Base-by-base conservation (phyloP, 768 basidiomycete genomes). In the Pholiota microspora region DNA sequence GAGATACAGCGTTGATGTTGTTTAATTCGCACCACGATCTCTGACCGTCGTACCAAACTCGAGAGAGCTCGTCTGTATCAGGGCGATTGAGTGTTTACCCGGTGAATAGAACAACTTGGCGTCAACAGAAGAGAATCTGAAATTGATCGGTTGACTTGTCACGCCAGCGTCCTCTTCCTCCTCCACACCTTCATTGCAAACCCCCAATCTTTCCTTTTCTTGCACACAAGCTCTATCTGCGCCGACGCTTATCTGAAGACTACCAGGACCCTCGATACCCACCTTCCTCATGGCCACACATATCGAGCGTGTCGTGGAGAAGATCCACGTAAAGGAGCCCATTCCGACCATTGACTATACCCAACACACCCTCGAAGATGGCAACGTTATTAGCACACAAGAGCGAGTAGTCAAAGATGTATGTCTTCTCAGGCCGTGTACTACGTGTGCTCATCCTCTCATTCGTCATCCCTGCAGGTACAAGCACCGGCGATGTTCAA, bases 331-430 rank as follows among this genome's bases (percentile, higher is more conserved):
- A 62, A 78, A 76, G 53, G 70, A 71, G 53, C 71, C 77, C 27
- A 29, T 58, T 21, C 70, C 84, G 6, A 81, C 83, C 13, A 80
- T 93, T 69, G 94, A 98, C 78, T 96, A 88, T 66, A 94, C 95
- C 4, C 89, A 92, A 64, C 94, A 98, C 71, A 76, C 84, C 57
- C 84, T 96, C 57, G 97, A 98, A 56, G 94, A 97, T 72, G 97
- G 97, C 23, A 88, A 82, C 63, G 78, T 86, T 48, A 88, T 97
- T 64, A 91, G 85, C 72, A 98, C 97, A 9, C 92, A 93, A 64
- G 95, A 98, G 71, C 84, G 96, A 62, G 92, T 97, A 44, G 84
- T 98, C 66, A 98, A 98, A 73, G 96, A 98, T 75, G 94, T 96
- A 62, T 62, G 85, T 67, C 49, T 38, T 31, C 31, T 25, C 8